Base-by-base conservation (phyloP, 495 filamentous ascomycete species). In the Penicillium antarcticum region DNA sequence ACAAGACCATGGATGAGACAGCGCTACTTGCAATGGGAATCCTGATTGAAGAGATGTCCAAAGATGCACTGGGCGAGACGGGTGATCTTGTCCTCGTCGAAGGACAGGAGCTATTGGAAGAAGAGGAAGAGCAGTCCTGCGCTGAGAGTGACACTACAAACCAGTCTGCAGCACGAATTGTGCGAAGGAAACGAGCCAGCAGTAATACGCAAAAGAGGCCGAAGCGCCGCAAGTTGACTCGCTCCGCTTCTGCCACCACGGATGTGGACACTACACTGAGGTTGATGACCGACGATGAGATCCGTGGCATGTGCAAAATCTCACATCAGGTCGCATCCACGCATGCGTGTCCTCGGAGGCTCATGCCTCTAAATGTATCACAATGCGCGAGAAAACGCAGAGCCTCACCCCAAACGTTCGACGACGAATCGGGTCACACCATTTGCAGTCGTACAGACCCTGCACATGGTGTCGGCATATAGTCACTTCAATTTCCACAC, bases 11-110 rank as follows among this genome's bases (percentile, higher is more conserved):
- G 81, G 88, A 96, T 60, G 91, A 91, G 68, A 92, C 88, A 8
- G 89, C 90, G 1, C 65, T 96, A 45, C 71, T 96, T 50, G 87
- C 87, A 0, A 71, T 95, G 67, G 91, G 90, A 0, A 82, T 96
- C 19, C 58, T 96, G 47, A 66, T 95, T 31, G 91, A 96, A 68
- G 91, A 96, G 63, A 76, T 85, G 46, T 72, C 79, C 4, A 74
- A 73, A 14, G 80, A 86, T 37, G 68, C 69, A 0, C 69, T 95
- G 11, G 90, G 88, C 1, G 73, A 79, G 29, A 86, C 76, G 1
- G 91, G 89, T 4, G 85, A 94, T 66, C 53, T 92, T 48, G 89
- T 84, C 0, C 84, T 95, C 36, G 80, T 85, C 2, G 89, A 94
- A 63, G 81, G 77, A 5, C 74, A 74, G 63, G 69, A 68, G 46